A percentile compares a stretch with the other conserved stretches of the same genome.
These are phyloP conservation scores for Xylariaceae sp. DNA, from an alignment of 2,329 filamentous ascomycete genomes.

Conservation along the genomic window DNA sequence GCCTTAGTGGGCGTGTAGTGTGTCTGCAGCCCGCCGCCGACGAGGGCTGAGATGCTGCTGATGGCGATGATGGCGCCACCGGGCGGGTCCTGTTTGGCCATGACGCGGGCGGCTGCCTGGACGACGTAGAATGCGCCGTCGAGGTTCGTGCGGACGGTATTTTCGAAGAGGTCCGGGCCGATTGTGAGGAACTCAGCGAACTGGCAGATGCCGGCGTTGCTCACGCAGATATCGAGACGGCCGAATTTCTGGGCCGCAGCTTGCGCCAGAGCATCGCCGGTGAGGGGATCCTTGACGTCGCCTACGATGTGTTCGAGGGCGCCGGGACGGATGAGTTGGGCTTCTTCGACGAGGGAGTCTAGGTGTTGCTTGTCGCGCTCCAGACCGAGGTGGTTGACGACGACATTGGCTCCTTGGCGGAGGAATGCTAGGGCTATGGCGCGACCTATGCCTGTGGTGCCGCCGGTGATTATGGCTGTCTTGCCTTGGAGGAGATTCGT, in stretches of 20 bases:
- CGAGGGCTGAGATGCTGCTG: slow-evolving; percentile 67
- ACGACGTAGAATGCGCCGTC: slow-evolving; percentile 83
- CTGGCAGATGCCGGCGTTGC: slow-evolving; percentile 82
- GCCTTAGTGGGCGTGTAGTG: slow-evolving; percentile 91
- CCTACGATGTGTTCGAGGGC: slow-evolving; percentile 64
- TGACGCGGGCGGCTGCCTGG: slow-evolving; percentile 79
- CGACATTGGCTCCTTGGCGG: slow-evolving; percentile 69
- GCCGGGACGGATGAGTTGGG: slow-evolving; percentile 44
- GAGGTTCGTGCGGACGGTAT: slow-evolving; percentile 74
- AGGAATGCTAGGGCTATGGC: slow-evolving; percentile 79
- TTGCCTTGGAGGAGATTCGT: slow-evolving; percentile 63
- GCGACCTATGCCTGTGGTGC: slow-evolving; percentile 78
- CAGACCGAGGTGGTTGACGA: slow-evolving; percentile 72
- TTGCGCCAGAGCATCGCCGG: slow-evolving; percentile 62
- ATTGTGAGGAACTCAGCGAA: slow-evolving; percentile 83
- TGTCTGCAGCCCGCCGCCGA: slow-evolving; percentile 71
- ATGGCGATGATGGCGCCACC: slow-evolving; percentile 79
- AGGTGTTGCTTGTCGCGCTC: slow-evolving; percentile 47
- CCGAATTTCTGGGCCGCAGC: slow-evolving; percentile 57
- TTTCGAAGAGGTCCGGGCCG: slow-evolving; percentile 61
- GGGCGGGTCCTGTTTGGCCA: slow-evolving; percentile 60
- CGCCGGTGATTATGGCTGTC: slow-evolving; percentile 80
- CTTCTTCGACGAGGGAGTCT: slow-evolving; percentile 48
- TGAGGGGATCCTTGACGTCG: slow-evolving; percentile 70
- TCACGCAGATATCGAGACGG: slow-evolving; percentile 72